These are phyloP conservation scores for Closterium sp. DNA, from an alignment of 139 green algal genomes.

Conservation along the genomic window DNA sequence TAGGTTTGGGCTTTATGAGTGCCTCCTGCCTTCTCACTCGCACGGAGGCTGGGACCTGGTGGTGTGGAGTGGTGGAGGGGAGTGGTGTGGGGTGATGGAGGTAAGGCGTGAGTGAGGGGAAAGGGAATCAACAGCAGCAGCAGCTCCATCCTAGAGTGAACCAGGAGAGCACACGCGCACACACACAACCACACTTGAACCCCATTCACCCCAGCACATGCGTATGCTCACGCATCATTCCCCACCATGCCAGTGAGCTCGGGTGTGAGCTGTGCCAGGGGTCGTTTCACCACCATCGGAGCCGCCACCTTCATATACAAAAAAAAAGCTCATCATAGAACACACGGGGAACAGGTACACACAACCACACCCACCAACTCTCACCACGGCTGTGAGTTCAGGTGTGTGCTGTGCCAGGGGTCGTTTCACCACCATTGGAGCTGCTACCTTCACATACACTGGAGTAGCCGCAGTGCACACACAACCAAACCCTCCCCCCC, in stretches of 20 bases:
- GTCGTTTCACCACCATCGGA: constrained; percentile 1
- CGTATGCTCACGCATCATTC: too few species aligned
- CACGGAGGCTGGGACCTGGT: background rate
- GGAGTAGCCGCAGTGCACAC: background rate
- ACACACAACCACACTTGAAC: too few species aligned
- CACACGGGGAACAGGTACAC: too few species aligned
- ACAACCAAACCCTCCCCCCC: background rate
- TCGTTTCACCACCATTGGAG: constrained; percentile 2
- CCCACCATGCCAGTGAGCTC: constrained; percentile 30
- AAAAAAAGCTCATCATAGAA: too few species aligned
- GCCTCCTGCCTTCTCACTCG: too few species aligned
- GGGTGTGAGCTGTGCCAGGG: constrained; percentile 5
- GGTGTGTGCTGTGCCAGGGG: constrained; percentile 14
- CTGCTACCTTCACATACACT: constrained; percentile 27
- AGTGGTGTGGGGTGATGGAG: too few species aligned
- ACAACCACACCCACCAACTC: background rate
- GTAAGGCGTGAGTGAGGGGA: too few species aligned
- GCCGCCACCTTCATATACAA: constrained; percentile 29
- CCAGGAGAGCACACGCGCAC: too few species aligned
- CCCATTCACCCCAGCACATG: too few species aligned
- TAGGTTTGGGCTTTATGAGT: background rate
- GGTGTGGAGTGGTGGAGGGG: too few species aligned
- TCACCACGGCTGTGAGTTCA: constrained; percentile 28
- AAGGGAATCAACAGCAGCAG: too few species aligned
- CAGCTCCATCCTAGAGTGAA: too few species aligned